A percentile compares a stretch with the other conserved stretches of the same genome.
phyloP scores from a whole-genome alignment of 2,329 filamentous ascomycete species.

The Periconia digitata region DNA sequence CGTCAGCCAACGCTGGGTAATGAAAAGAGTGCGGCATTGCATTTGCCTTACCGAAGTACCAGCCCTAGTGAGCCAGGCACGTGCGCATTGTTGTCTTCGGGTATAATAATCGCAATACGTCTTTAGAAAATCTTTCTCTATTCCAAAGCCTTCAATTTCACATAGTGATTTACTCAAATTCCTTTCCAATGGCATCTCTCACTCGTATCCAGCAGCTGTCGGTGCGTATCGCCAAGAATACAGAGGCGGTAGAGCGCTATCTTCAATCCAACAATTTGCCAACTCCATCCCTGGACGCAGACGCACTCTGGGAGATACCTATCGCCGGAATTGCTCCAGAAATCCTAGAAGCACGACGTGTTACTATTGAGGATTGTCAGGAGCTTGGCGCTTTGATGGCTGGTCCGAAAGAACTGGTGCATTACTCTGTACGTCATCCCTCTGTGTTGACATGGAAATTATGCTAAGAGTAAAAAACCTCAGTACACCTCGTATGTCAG shows the following conservation, averaged over 20 bases:
- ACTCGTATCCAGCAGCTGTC: neutral
- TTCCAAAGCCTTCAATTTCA: too few relatives aligned
- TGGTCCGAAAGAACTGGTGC: constrained; percentile 7
- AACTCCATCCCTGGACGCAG: constrained; percentile 7
- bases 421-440: constrained; percentile 1
- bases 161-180: too few relatives aligned
- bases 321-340: constrained; percentile 8
- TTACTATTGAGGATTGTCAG: constrained; percentile 8
- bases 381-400: constrained; percentile 10
- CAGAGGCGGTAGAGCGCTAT: neutral
- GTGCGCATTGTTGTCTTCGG: too few relatives aligned
- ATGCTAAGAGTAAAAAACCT: neutral
- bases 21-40: too few relatives aligned
- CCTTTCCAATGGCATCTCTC: neutral
- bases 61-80: too few relatives aligned
- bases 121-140: too few relatives aligned
- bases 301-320: constrained; percentile 3
- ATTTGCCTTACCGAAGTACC: too few relatives aligned
- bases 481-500: constrained; percentile 8
- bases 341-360: constrained; percentile 4
- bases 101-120: too few relatives aligned
- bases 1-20: too few relatives aligned
- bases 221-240: neutral
- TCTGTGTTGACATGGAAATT: neutral
- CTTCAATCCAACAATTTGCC: constrained; percentile 1